Percentiles rank a stretch among this genome's conserved stretches.
phyloP scores from a whole-genome alignment of 2,329 filamentous ascomycete species.

The Colletotrichum noveboracense region DNA sequence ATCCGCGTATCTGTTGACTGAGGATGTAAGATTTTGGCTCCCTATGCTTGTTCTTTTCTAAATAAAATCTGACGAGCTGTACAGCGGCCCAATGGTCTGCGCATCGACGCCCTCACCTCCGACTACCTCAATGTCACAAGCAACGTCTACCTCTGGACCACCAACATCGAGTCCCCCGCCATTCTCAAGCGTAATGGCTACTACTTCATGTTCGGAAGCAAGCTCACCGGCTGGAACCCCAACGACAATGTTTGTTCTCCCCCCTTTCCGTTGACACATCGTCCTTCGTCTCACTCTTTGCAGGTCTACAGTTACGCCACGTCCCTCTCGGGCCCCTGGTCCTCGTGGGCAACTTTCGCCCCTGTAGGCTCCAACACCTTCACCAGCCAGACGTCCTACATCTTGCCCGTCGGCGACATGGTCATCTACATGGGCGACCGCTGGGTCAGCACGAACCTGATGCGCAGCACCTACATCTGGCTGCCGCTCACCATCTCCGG shows the following conservation, averaged over 20 bases:
- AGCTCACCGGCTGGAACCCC: slow-evolving; percentile 60
- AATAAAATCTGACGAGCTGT: neutral
- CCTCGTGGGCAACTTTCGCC: slow-evolving; percentile 63
- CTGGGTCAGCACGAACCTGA: slow-evolving; percentile 65
- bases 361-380: slow-evolving; percentile 62
- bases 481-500: slow-evolving; percentile 62
- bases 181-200: slow-evolving; percentile 63
- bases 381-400: slow-evolving; percentile 64
- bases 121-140: slow-evolving; percentile 60
- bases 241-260: slow-evolving; percentile 61
- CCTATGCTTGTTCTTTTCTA: neutral
- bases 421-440: slow-evolving; percentile 72
- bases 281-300: neutral
- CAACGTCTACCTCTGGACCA: slow-evolving; percentile 56
- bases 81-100: slow-evolving; percentile 26
- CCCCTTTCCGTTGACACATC: no score
- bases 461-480: slow-evolving; percentile 69
- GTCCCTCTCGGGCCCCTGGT: slow-evolving; percentile 65
- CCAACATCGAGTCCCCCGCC: slow-evolving; percentile 66
- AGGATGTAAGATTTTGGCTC: slow-evolving; percentile 43
- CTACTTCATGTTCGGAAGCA: slow-evolving; percentile 71
- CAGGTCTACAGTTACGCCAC: slow-evolving; percentile 61
- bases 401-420: slow-evolving; percentile 50
- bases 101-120: slow-evolving; percentile 60
- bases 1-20: slow-evolving; percentile 63